A percentile compares a stretch with the other conserved stretches of the same genome.
Evolutionary conservation across 1,139 yeast species (phyloP).

Genomic region (Geotrichum histeridarum): DNA sequence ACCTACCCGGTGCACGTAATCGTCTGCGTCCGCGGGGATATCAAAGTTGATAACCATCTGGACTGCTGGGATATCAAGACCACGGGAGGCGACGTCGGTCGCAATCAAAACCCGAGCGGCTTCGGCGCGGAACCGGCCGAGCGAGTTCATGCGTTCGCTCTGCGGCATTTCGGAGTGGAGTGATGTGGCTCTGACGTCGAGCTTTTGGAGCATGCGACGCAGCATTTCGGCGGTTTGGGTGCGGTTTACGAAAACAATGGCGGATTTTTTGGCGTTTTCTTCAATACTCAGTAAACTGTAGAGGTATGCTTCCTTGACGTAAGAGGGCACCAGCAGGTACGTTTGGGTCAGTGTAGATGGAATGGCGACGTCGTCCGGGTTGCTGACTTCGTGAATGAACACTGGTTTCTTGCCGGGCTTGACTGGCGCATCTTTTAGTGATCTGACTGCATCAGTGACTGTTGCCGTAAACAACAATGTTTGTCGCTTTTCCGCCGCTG

Average conservation of each 20-base stretch:
- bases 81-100: constrained; percentile 96
- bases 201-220: constrained; percentile 63
- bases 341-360: constrained; percentile 65
- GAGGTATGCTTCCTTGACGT: constrained; percentile 85
- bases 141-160: constrained; percentile 78
- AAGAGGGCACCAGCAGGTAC: constrained; percentile 61
- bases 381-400: constrained; percentile 75
- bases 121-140: constrained; percentile 88
- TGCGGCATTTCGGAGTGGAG: constrained; percentile 95
- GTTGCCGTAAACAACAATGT: constrained; percentile 93
- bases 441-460: constrained; percentile 84
- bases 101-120: constrained; percentile 91
- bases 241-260: constrained; percentile 84
- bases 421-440: constrained; percentile 64
- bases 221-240: constrained; percentile 85
- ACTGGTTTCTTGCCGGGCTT: constrained; percentile 60
- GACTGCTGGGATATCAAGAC: constrained; percentile 91
- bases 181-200: constrained; percentile 80
- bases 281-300: constrained; percentile 61
- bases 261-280: constrained; percentile 59
- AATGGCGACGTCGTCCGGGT: constrained; percentile 61
- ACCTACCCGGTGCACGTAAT: constrained; percentile 96
- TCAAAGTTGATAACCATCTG: constrained; percentile 87
- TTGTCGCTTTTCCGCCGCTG: constrained; percentile 68
- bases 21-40: constrained; percentile 94